Base-by-base conservation (phyloP, 306 rosid genomes). In the Herpetospermum pedunculosum region DNA sequence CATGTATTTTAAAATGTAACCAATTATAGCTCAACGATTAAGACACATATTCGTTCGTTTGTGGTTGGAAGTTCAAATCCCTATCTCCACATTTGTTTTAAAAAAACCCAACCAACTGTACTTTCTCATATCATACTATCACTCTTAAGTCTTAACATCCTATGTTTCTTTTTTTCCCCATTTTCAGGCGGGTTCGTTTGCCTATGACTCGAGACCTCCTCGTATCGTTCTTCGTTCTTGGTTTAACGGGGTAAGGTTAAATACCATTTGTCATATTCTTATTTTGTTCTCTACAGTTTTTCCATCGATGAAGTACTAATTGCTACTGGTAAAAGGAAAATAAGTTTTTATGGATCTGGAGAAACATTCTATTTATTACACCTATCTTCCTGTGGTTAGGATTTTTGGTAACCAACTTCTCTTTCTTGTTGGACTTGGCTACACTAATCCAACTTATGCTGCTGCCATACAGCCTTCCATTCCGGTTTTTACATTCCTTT, bases 401-500 rank as follows among this genome's bases (percentile, higher is more conserved):
- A 87, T 93, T 79, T 93, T 88, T 68, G 97, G 97, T 84, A 93
- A 93, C 84, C 98, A 93, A 84, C 96, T 93, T 72, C 78, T 93
- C 82, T 93, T 93, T 89, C 98, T 93, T 69, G 38, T 93, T 75
- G 98, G 98, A 84, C 91, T 93, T 79, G 89, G 92, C 80, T 90
- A 93, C 77, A 93, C 98, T 54, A 93, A 86, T 83, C 98, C 98
- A 76, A 89, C 98, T 48, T 93, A 93, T 77, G 98, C 98, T 55
- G 89, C 98, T 76, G 93, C 98, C 63, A 90, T 67, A 82, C 98
- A 93, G 79, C 98, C 97, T 75, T 65, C 97, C 14, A 93, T 93
- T 78, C 98, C 98, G 10, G 98, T 89, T 80, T 90, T 90, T 69
- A 93, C 98, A 29, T 89, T 93, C 84, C 78, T 90, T 70, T 79